Evolutionary conservation across 495 filamentous ascomycete species (phyloP).

Genomic region (Cladorrhinum samala): DNA sequence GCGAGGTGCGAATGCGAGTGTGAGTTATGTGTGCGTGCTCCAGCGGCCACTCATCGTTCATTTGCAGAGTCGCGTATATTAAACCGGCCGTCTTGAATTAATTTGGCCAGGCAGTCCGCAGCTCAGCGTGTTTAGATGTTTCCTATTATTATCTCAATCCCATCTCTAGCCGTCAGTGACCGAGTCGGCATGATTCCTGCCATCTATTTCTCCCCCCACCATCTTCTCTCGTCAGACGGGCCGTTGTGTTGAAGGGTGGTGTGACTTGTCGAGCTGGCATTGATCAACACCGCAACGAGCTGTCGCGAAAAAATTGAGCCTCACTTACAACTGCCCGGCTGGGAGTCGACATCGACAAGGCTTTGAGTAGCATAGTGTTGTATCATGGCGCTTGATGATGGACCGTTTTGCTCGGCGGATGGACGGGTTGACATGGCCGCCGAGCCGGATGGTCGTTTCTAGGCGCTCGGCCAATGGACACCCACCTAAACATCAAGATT

Average conservation of each 20-base stretch:
- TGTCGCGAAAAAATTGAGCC: constrained; percentile 14
- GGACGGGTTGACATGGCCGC: constrained; percentile 10
- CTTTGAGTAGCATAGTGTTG: constrained; percentile 10
- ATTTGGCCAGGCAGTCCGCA: constrained; percentile 21
- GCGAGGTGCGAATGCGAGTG: neutral
- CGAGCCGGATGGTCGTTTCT: constrained; percentile 7
- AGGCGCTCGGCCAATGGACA: neutral
- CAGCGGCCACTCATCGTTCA: constrained; percentile 3
- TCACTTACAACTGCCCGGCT: constrained; percentile 4
- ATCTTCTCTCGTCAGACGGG: neutral
- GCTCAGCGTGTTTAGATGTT: constrained; percentile 22
- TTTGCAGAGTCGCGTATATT: constrained; percentile 27
- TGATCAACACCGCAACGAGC: constrained; percentile 14
- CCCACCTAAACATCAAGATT: neutral
- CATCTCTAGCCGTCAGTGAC: constrained; percentile 24
- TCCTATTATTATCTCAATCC: constrained; percentile 23
- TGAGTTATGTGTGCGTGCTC: neutral
- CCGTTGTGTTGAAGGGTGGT: constrained; percentile 1
- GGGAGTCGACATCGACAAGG: constrained; percentile 22
- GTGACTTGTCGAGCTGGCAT: no score
- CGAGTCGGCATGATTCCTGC: constrained; percentile 8
- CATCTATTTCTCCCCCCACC: constrained; percentile 6
- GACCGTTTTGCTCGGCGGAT: neutral
- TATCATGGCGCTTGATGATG: constrained; percentile 9
- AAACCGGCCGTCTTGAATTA: constrained; percentile 24